A percentile compares a stretch with the other conserved stretches of the same genome.
Conservation (phyloP, 495 filamentous ascomycete genomes). For the Pyrenopolyporus hunteri region DNA sequence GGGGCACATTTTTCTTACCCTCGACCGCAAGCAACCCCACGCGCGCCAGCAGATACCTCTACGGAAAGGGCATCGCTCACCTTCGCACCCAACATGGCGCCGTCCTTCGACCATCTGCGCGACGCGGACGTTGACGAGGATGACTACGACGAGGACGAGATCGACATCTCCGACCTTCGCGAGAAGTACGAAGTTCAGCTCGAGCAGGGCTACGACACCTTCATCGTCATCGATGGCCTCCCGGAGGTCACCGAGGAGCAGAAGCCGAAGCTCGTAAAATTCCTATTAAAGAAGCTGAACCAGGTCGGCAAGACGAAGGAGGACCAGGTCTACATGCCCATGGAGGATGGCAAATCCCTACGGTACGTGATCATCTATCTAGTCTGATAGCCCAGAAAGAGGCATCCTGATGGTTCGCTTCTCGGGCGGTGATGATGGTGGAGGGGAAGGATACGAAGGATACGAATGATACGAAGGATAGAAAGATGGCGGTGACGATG, state of each 20-base stretch:
- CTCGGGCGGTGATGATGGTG: too few relatives aligned
- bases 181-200: slow-evolving; percentile 94
- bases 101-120: slow-evolving; percentile 63
- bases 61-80: too few relatives aligned
- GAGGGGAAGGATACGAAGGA: too few relatives aligned
- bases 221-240: slow-evolving; percentile 93
- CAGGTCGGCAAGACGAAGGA: slow-evolving; percentile 82
- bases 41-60: slow-evolving; percentile 10
- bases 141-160: slow-evolving; percentile 87
- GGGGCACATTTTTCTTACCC: slow-evolving; percentile 42
- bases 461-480: too few relatives aligned
- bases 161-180: slow-evolving; percentile 91
- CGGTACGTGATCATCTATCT: slow-evolving; percentile 61
- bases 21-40: slow-evolving; percentile 15
- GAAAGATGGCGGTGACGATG: too few relatives aligned
- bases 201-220: slow-evolving; percentile 93
- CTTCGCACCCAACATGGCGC: slow-evolving; percentile 67
- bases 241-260: slow-evolving; percentile 82
- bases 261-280: slow-evolving; percentile 90
- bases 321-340: slow-evolving; percentile 89
- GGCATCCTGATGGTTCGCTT: too few relatives aligned
- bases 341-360: slow-evolving; percentile 81
- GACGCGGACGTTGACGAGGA: slow-evolving; percentile 82
- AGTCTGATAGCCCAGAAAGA: neutral
- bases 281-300: slow-evolving; percentile 88